A percentile compares a stretch with the other conserved stretches of the same genome.
phyloP scores from a whole-genome alignment of 2,329 filamentous ascomycete genomes.

The Zasmidium cellare region DNA sequence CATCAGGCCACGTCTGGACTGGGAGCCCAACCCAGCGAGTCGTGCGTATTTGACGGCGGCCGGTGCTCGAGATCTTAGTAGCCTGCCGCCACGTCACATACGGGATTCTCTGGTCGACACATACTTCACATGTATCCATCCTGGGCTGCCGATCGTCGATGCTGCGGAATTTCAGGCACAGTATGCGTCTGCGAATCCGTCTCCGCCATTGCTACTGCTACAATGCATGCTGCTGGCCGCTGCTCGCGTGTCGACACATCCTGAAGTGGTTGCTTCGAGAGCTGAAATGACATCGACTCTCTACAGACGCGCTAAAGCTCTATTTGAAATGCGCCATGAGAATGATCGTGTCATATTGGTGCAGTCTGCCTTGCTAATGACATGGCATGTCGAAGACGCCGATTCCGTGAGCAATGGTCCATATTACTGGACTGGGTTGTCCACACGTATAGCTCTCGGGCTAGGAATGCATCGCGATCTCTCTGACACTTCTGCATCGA shows the following conservation, averaged over 20 bases:
- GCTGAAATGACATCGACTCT: slow-evolving; percentile 9
- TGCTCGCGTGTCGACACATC: slow-evolving; percentile 11
- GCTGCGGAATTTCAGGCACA: neutral
- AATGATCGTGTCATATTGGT: slow-evolving; percentile 13
- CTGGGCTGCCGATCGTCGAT: slow-evolving; percentile 16
- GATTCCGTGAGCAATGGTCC: slow-evolving; percentile 8
- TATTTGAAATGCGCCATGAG: slow-evolving; percentile 16
- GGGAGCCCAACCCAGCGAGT: slow-evolving; percentile 3
- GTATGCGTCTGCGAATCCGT: slow-evolving; percentile 3
- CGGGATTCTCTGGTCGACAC: slow-evolving; percentile 14
- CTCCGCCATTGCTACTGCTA: slow-evolving; percentile 9
- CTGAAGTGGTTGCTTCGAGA: slow-evolving; percentile 6
- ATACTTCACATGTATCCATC: slow-evolving; percentile 16
- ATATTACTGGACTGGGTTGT: slow-evolving; percentile 14
- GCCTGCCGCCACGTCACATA: slow-evolving; percentile 8
- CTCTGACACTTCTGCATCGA: neutral
- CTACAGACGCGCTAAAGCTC: slow-evolving; percentile 10
- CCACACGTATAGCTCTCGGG: slow-evolving; percentile 8
- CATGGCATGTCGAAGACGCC: slow-evolving; percentile 14
- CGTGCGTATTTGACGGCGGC: slow-evolving; percentile 9
- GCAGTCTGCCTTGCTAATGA: slow-evolving; percentile 12
- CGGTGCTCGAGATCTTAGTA: slow-evolving; percentile 8
- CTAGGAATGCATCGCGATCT: slow-evolving; percentile 19
- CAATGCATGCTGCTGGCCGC: slow-evolving; percentile 14
- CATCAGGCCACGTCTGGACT: slow-evolving; percentile 11